These are phyloP conservation scores for Fusarium brevicatenulatum DNA, from an alignment of 2,329 filamentous ascomycete species.

Conservation along the genomic window DNA sequence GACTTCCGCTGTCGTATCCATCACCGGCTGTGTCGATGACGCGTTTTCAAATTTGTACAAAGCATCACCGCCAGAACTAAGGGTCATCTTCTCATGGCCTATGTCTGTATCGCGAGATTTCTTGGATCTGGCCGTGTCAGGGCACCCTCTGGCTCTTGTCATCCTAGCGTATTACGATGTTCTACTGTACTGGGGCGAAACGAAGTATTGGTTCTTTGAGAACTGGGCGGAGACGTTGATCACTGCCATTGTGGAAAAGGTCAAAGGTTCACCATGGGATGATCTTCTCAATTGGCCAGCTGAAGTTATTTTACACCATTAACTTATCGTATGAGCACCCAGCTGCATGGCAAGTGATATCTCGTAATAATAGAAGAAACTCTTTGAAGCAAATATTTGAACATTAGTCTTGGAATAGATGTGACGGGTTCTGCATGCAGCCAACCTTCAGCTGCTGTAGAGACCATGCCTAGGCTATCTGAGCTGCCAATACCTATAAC, in stretches of 20 bases:
- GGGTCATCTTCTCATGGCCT: conserved; percentile 26
- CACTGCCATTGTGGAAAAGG: conserved; percentile 26
- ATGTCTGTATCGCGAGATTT: conserved; percentile 24
- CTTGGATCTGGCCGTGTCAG: conserved; percentile 7
- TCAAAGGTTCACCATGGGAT: conserved; percentile 26
- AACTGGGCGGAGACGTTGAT: conserved; percentile 19
- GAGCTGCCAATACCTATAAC: not conserved
- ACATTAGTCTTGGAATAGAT: accelerated
- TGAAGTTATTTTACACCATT: conserved; percentile 1
- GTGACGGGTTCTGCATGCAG: accelerated
- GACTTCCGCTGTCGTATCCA: not conserved
- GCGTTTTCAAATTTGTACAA: not conserved
- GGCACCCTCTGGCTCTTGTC: conserved; percentile 16
- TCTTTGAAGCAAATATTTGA: too few relatives aligned
- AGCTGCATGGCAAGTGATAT: not conserved
- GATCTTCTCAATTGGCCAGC: conserved; percentile 24
- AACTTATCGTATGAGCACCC: not conserved
- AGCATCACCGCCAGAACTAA: conserved; percentile 16
- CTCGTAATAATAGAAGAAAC: not conserved
- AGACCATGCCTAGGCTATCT: not conserved
- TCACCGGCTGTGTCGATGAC: not conserved
- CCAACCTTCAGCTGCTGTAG: accelerated
- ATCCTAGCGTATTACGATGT: conserved; percentile 28
- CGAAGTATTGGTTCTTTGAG: conserved; percentile 33
- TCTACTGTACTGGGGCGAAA: conserved; percentile 21